Base-by-base conservation (phyloP, 345 rosid species). In the Eucalyptus pauciflora region DNA sequence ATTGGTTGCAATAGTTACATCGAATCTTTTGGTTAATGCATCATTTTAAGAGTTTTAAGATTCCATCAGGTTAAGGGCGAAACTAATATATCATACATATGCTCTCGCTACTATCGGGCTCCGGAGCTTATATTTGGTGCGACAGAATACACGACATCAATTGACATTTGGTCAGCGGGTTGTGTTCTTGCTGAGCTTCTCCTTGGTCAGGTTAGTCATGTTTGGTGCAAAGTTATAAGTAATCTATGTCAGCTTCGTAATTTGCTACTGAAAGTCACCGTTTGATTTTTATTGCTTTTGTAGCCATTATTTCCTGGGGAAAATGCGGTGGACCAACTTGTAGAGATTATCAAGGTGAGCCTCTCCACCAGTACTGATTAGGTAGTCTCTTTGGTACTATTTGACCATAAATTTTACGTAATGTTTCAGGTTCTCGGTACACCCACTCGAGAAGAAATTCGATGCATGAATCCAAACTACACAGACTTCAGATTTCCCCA, bases 141-240 rank as follows among this genome's bases (percentile, higher is more conserved):
- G 6, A 93, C 95, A 29, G 97, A 96, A 89, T 96, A 96, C 89
- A 92, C 97, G 37, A 93, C 96, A 31, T 94, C 99, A 18, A 94
- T 96, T 91, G 99, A 96, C 92, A 95, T 95, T 87, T 96, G 99
- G 99, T 96, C 99, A 49, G 99, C 97, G 79, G 99, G 99, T 88
- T 96, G 99, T 92, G 98, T 95, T 85, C 93, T 96, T 87, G 99
- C 99, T 37, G 99, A 96, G 95, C 97, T 96, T 88, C 97, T 96
- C 81, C 94, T 95, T 25, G 97, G 97, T 85, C 96, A 94, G 95
- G 99, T 95, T 90, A 87, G 95, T 91, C 29, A 41, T 60, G 58
- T 43, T 67, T 51, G 31, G 15, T 10, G 45, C 54, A 15, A 20
- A 87, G 60, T 62, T 49, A 15, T 80, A 48, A 67, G 31, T 46